A percentile compares a stretch with the other conserved stretches of the same genome.
Evolutionary conservation across 1,284 basidiomycete species (phyloP).

Genomic region (Ceratobasidium sp.): DNA sequence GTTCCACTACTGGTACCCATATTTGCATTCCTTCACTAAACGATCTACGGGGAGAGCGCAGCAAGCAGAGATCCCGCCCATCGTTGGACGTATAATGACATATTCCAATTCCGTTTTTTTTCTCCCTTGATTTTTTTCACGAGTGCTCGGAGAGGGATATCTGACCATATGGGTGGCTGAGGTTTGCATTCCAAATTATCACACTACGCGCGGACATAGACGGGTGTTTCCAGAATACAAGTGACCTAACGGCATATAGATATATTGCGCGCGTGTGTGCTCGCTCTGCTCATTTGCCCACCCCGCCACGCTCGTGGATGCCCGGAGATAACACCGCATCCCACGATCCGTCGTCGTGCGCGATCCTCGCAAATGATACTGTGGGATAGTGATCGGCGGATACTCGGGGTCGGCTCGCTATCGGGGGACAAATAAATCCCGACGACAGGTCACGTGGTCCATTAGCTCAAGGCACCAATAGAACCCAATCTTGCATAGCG

Average conservation of each 20-base stretch:
- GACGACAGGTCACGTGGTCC: not conserved
- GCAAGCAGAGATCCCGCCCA: no score
- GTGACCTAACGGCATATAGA: slow-evolving; percentile 4
- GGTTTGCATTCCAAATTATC: not conserved
- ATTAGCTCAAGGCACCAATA: no score
- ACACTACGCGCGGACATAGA: not conserved
- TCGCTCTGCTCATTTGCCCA: slow-evolving; percentile 1
- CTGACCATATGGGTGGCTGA: not conserved
- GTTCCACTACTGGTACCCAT: no score
- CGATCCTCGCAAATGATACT: not conserved
- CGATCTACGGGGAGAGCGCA: no score
- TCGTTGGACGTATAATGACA: no score
- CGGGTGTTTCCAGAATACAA: slow-evolving; percentile 6
- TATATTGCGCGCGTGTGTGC: not conserved
- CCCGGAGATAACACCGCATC: not conserved
- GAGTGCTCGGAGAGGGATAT: not conserved
- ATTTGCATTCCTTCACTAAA: no score
- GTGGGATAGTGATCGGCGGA: not conserved
- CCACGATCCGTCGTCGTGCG: not conserved
- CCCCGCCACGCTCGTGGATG: not conserved
- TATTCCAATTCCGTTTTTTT: not conserved
- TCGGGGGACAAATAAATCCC: slow-evolving; percentile 8
- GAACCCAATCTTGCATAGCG: not conserved
- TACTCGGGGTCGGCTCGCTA: not conserved
- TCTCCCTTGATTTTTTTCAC: no score